Base-by-base conservation (phyloP, 805 yeast species). In the Priceomyces melissophilus region DNA sequence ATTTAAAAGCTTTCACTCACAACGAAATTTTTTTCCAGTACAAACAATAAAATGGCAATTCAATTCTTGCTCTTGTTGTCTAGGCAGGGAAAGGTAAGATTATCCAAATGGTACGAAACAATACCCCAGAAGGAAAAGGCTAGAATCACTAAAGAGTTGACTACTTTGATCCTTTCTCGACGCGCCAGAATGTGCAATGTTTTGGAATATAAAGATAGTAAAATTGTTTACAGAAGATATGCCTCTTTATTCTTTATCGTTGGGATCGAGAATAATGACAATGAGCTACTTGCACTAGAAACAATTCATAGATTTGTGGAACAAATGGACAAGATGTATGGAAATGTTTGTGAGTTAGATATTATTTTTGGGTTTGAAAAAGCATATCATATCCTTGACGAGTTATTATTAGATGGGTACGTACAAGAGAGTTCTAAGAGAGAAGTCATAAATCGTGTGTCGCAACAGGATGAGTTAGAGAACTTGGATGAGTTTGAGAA, bases 161-260 rank as follows among this genome's bases (percentile, higher is more conserved):
- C 96, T 7, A 88, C 96, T 2, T 67, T 88, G 31, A 87, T 93
- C 17, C 76, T 95, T 34, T 74, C 88, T 10, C 75, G 99, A 47
- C 78, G 95, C 45, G 84, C 95, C 25, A 89, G 87, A 63, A 91
- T 93, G 98, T 90, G 98, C 65, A 91, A 89, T 61, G 89, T 90
- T 41, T 67, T 90, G 35, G 98, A 90, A 60, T 86, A 87, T 60
- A 82, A 81, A 48, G 91, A 83, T 57, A 74, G 81, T 42, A 93
- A 91, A 61, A 79, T 95, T 11, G 87, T 91, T 3, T 93, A 93
- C 60, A 76, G 96, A 50, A 75, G 98, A 48, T 93, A 93, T 58
- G 99, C 99, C 1, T 87, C 96, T 35, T 69, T 93, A 42, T 93
- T 87, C 53, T 93, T 93, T 64, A 77, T 93, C 36, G 84, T 87